Conservation (phyloP, 352 stramenopile genomes). For the Pythium aristosporum region DNA sequence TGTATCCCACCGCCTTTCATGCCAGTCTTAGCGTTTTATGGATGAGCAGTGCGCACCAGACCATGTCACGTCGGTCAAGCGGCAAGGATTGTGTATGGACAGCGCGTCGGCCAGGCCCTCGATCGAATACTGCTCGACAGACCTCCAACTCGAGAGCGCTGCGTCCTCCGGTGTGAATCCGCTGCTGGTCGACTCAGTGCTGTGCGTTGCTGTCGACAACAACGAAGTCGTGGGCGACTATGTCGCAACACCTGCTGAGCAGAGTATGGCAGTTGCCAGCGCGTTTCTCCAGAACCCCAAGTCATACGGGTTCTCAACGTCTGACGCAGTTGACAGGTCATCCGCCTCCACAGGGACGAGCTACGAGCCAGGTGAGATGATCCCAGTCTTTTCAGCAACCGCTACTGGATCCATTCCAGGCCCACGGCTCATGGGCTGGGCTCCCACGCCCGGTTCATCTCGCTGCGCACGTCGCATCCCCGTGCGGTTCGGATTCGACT, state of each 20-base stretch:
- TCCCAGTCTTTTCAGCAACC: constrained; percentile 31
- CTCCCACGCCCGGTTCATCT: constrained; percentile 19
- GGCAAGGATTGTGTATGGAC: constrained; percentile 32
- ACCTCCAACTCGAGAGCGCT: constrained; percentile 30
- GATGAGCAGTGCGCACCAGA: constrained; percentile 29
- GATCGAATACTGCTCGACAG: constrained; percentile 47
- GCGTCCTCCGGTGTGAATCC: constrained; percentile 27
- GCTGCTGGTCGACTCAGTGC: constrained; percentile 43
- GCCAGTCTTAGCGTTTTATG: background rate
- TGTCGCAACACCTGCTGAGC: constrained; percentile 27
- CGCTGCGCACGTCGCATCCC: constrained; percentile 29
- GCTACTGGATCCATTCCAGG: constrained; percentile 9
- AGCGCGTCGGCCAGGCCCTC: constrained; percentile 8
- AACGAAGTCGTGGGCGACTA: constrained; percentile 45
- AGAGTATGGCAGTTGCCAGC: constrained; percentile 32
- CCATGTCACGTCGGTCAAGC: constrained; percentile 20
- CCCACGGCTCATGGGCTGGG: constrained; percentile 29
- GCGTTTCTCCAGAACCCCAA: constrained; percentile 47
- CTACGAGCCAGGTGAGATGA: constrained; percentile 35
- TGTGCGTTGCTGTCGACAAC: constrained; percentile 52
- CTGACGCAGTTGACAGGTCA: background rate
- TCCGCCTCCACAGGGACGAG: background rate
- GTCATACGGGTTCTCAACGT: constrained; percentile 24
- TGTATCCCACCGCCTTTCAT: background rate
- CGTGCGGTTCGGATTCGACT: constrained; percentile 31